Evolutionary conservation across 257 asterid species (phyloP), one percentile per base, ranked within the genome.

Genomic region (Avicennia marina): DNA sequence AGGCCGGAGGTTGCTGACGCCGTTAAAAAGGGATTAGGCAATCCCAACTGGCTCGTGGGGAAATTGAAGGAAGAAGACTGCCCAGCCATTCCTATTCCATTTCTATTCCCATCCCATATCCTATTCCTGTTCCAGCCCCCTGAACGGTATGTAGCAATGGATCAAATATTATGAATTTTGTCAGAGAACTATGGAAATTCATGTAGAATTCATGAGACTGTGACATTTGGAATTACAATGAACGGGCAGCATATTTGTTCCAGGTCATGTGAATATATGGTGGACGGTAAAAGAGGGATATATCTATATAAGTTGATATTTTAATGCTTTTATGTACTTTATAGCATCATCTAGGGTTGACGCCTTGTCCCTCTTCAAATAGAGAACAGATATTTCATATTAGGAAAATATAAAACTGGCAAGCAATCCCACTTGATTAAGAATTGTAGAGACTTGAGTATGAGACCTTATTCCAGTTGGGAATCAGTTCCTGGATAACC

Each of bases 261-360:
- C 11, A 8, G 15, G n/a, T 13, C 21, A 24, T 0, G n/a, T 1
- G 21, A 12, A 40, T 9, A 13, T 26, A 11, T 11, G 29, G n/a
- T n/a, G n/a, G n/a, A 13, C 2, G 7, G 6, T 7, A 15, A 24
- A 13, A 9, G 11, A 2, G 44, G 16, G 16, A 2, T 63, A 66
- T 68, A 61, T 67, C 65, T n/a, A n/a, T n/a, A n/a, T n/a, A 41
- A 58, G n/a, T 48, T 72, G 73, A 51, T 25, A 17, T n/a, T 72
- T 69, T 18, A 76, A 60, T 24, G 62, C 12, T 62, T 69, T 72
- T 11, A 76, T 69, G 58, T 76, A 72, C 9, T 46, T 65, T 39
- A 76, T 65, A 24, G 76, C 73, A 34, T 68, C 79, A 39, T 76
- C 78, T n/a, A 76, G 57, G 24, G 58, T 58, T 4, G 79, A 72